Evolutionary conservation across 768 basidiomycete species (phyloP).

Genomic region (Calocybe cyanea): DNA sequence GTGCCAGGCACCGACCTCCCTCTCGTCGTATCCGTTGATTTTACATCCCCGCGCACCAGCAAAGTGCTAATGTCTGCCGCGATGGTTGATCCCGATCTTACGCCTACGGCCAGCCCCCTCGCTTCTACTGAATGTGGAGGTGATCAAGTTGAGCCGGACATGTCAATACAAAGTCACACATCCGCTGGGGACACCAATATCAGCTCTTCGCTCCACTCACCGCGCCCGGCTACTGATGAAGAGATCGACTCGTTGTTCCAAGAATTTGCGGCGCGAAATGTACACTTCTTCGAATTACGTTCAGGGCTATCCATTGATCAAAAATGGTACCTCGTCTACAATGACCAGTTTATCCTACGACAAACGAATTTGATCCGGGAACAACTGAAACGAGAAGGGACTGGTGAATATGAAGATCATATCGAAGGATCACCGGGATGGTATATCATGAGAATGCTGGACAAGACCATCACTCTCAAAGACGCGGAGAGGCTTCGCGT

Average conservation of each 20-base stretch:
- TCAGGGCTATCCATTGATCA: not conserved
- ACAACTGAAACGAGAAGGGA: not conserved
- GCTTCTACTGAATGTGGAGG: too few relatives aligned
- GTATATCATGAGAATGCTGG: not conserved
- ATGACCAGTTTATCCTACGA: not conserved
- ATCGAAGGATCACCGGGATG: not conserved
- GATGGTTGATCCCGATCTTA: too few relatives aligned
- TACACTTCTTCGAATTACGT: not conserved
- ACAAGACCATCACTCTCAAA: not conserved
- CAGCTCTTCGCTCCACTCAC: not conserved
- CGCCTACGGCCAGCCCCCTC: too few relatives aligned
- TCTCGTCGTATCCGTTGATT: not conserved
- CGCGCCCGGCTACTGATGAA: not conserved
- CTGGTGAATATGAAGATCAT: too few relatives aligned
- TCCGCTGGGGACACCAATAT: not conserved
- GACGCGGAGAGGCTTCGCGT: not conserved
- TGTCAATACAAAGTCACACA: too few relatives aligned
- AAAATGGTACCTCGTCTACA: conserved; percentile 1
- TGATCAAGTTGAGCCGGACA: too few relatives aligned
- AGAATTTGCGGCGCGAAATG: not conserved
- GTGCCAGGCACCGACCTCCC: not conserved
- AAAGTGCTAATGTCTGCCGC: too few relatives aligned
- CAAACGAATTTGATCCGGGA: not conserved
- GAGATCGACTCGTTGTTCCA: not conserved
- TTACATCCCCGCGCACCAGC: too few relatives aligned